Evolutionary conservation across 78 protist genomes (phyloP).

Genomic region (slime mould (Dictyostelium discoideum)): DNA sequence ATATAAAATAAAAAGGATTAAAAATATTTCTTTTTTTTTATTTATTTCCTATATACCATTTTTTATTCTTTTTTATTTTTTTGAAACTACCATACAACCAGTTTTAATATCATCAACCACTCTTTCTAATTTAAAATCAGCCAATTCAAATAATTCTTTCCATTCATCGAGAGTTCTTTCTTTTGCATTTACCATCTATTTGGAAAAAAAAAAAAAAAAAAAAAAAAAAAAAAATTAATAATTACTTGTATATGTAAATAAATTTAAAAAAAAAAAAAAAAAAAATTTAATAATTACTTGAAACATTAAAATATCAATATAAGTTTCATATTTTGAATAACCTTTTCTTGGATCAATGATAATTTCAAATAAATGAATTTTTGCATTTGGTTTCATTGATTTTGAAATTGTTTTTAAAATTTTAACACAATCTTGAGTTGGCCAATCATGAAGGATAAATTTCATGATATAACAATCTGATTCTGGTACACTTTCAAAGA

Average conservation of each 20-base stretch:
- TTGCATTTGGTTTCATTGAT: constrained; percentile 31
- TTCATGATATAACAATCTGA: constrained; percentile 53
- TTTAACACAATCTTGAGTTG: not conserved
- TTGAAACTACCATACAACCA: constrained; percentile 19
- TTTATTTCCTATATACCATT: too few species aligned
- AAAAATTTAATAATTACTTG: not conserved
- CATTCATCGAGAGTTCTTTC: constrained; percentile 1
- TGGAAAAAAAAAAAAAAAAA: too few species aligned
- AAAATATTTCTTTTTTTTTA: too few species aligned
- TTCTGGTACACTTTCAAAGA: constrained; percentile 57
- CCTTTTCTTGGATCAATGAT: not conserved
- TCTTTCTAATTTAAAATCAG: constrained; percentile 1
- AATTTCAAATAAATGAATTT: constrained; percentile 20
- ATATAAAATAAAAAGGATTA: too few species aligned
- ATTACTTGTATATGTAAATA: too few species aligned
- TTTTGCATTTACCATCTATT: not conserved
- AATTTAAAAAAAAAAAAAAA: not conserved
- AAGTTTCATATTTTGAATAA: not conserved
- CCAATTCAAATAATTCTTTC: not conserved
- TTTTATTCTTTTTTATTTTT: not conserved
- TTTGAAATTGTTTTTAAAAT: constrained; percentile 23
- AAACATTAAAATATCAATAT: constrained; percentile 10
- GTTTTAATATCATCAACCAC: not conserved
- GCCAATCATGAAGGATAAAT: constrained; percentile 60
- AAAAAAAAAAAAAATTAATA: too few species aligned